phyloP scores from a whole-genome alignment of 768 basidiomycete genomes.

The Mycena filopes region DNA sequence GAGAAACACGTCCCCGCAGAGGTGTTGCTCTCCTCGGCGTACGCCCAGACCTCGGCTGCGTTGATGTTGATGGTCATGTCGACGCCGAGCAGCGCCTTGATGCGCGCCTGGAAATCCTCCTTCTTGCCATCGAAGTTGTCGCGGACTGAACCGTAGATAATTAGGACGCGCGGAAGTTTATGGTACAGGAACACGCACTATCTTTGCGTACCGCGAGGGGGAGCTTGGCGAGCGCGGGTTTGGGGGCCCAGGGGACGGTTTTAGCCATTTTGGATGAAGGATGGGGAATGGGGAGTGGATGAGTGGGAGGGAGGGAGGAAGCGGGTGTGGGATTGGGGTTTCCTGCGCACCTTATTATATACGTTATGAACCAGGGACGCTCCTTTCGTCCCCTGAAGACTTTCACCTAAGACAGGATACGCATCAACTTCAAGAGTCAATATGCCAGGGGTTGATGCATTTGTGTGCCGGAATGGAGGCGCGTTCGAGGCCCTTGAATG shows the following conservation, averaged over 20 bases:
- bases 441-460: no score
- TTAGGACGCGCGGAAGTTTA: neutral
- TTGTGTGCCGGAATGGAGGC: no score
- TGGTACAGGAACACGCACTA: neutral
- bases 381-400: no score
- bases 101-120: constrained; percentile 44
- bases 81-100: constrained; percentile 42
- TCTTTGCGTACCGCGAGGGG: constrained; percentile 9
- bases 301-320: neutral
- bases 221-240: constrained; percentile 1
- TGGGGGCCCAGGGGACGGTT: neutral
- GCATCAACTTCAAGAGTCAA: no score
- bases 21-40: constrained; percentile 39
- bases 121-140: constrained; percentile 51
- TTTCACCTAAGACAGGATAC: no score
- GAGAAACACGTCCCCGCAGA: constrained; percentile 39
- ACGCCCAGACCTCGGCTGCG: constrained; percentile 51
- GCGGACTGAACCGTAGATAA: constrained; percentile 43
- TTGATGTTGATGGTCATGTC: constrained; percentile 48
- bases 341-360: no score
- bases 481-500: no score
- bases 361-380: no score
- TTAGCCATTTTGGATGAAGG: constrained; percentile 4
- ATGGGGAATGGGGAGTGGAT: no score
- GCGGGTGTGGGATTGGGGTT: no score